phyloP scores from a whole-genome alignment of 495 filamentous ascomycete genomes.

The Acidomyces sp. region DNA sequence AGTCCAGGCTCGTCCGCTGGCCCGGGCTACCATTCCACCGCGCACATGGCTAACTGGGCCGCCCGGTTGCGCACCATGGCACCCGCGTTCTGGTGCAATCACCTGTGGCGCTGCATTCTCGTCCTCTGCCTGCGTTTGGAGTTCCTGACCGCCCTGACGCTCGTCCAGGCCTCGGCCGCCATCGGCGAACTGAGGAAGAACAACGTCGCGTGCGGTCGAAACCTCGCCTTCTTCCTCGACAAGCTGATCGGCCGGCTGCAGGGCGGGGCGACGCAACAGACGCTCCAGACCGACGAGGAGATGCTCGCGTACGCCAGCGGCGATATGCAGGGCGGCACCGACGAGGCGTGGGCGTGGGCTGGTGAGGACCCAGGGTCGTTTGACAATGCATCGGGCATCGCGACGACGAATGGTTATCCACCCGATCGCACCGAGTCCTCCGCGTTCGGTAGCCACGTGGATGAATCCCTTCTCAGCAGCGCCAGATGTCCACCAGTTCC shows the following conservation, averaged over 20 bases:
- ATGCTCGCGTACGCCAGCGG: conserved; percentile 78
- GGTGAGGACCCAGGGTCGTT: conserved; percentile 47
- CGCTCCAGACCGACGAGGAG: conserved; percentile 72
- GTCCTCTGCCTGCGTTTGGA: conserved; percentile 63
- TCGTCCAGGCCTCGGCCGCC: conserved; percentile 54
- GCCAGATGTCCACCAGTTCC: conserved; percentile 23
- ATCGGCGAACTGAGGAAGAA: conserved; percentile 57
- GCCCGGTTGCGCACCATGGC: conserved; percentile 40
- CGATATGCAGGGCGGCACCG: conserved; percentile 72
- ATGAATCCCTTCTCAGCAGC: too few relatives aligned
- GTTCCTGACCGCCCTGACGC: conserved; percentile 56
- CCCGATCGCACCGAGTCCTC: conserved; percentile 2
- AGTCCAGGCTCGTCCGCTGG: not conserved
- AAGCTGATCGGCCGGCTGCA: conserved; percentile 45
- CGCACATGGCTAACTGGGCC: conserved; percentile 31
- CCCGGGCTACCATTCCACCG: conserved; percentile 15
- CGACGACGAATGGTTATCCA: not conserved
- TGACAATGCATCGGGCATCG: conserved; percentile 20
- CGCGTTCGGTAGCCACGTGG: conserved; percentile 16
- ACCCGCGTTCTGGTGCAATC: conserved; percentile 59
- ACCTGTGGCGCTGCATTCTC: conserved; percentile 81
- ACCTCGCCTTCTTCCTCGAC: conserved; percentile 70
- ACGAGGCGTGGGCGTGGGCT: conserved; percentile 79
- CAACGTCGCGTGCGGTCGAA: conserved; percentile 68
- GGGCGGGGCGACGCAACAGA: conserved; percentile 33